Evolutionary conservation across 2,329 filamentous ascomycete genomes (phyloP).

Genomic region (Coniella vitis): DNA sequence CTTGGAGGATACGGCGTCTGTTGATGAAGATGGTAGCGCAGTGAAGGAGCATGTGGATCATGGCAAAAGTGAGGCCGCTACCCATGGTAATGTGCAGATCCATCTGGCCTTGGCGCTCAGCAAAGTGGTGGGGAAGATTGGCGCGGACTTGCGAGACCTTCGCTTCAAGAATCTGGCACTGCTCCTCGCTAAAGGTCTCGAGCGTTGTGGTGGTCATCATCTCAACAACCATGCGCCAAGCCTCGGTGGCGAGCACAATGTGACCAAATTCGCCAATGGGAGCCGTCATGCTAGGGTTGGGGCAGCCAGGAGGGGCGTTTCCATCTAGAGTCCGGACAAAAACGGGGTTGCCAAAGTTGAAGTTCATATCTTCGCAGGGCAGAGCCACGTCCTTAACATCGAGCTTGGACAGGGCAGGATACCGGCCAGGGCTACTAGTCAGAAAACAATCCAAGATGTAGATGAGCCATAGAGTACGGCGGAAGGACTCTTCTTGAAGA

Average conservation of each 20-base stretch:
- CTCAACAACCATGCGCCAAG: slow-evolving; percentile 55
- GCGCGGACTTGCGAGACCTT: slow-evolving; percentile 50
- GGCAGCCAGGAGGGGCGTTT: slow-evolving; percentile 30
- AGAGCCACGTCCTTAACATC: slow-evolving; percentile 50
- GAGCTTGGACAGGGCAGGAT: slow-evolving; percentile 46
- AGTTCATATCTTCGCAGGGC: slow-evolving; percentile 56
- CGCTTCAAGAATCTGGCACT: slow-evolving; percentile 42
- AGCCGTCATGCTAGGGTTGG: slow-evolving; percentile 32
- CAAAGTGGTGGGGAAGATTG: slow-evolving; percentile 51
- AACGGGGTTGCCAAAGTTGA: slow-evolving; percentile 54
- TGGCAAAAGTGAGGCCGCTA: slow-evolving; percentile 54
- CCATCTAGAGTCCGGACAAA: slow-evolving; percentile 49
- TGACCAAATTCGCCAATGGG: slow-evolving; percentile 57
- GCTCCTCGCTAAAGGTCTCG: slow-evolving; percentile 46
- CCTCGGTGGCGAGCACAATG: slow-evolving; percentile 53
- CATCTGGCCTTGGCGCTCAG: slow-evolving; percentile 55
- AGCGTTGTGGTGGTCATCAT: slow-evolving; percentile 51
- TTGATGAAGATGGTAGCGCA: slow-evolving; percentile 56
- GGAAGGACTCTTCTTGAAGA: slow-evolving; percentile 54
- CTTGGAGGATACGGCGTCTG: slow-evolving; percentile 51
- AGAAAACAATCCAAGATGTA: slow-evolving; percentile 58
- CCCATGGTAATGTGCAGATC: slow-evolving; percentile 59
- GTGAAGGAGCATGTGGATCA: slow-evolving; percentile 56
- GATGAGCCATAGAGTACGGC: slow-evolving; percentile 55
- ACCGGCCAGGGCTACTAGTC: slow-evolving; percentile 54